Evolutionary conservation across 2,329 filamentous ascomycete species (phyloP).

Genomic region (Endothia cerciana): DNA sequence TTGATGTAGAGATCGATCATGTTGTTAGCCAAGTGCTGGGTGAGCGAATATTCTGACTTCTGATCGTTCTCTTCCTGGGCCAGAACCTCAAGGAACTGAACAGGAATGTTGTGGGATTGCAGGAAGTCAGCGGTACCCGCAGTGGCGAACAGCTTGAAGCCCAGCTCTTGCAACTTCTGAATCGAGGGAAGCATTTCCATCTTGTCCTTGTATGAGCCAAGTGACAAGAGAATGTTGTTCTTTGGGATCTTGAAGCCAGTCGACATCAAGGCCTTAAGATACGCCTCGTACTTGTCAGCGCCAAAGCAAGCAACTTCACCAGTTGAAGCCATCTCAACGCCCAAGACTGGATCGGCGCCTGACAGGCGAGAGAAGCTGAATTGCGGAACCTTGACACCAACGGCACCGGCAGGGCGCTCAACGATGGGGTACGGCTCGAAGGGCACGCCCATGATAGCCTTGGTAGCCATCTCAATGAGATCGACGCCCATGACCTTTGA

Average conservation of each 20-base stretch:
- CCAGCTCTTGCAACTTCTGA: constrained; percentile 83
- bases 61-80: constrained; percentile 78
- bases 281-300: constrained; percentile 94
- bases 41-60: constrained; percentile 95
- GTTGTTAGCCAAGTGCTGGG: constrained; percentile 95
- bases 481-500: constrained; percentile 99
- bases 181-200: constrained; percentile 95
- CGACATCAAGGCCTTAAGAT: constrained; percentile 92
- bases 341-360: constrained; percentile 92
- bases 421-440: constrained; percentile 81
- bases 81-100: constrained; percentile 91
- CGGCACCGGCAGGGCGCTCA: constrained; percentile 77
- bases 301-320: constrained; percentile 98
- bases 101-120: constrained; percentile 86
- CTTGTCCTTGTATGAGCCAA: constrained; percentile 98
- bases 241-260: constrained; percentile 97
- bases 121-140: constrained; percentile 96
- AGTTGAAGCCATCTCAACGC: constrained; percentile 99
- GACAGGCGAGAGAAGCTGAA: constrained; percentile 98
- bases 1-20: constrained; percentile 99
- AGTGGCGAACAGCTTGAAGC: constrained; percentile 95
- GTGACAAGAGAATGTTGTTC: constrained; percentile 92
- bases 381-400: constrained; percentile 97
- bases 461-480: constrained; percentile 97
- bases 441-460: constrained; percentile 87